phyloP scores from a whole-genome alignment of 805 yeast genomes.

The Yarrowia deformans region DNA sequence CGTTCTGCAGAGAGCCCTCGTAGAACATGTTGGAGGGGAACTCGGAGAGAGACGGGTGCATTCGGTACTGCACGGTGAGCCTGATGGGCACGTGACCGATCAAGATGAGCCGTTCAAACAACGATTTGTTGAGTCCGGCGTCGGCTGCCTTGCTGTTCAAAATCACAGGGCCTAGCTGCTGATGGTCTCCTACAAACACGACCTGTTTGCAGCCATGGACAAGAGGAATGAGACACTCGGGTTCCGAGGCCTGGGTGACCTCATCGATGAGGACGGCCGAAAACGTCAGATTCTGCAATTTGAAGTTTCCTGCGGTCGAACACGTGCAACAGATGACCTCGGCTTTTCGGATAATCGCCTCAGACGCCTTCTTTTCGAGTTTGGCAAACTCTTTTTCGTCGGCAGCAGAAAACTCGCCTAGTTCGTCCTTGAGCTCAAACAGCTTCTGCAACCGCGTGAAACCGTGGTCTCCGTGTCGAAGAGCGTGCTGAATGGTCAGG shows the following conservation, averaged over 20 bases:
- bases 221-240: constrained; percentile 87
- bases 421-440: constrained; percentile 63
- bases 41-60: constrained; percentile 88
- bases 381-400: constrained; percentile 59
- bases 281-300: constrained; percentile 65
- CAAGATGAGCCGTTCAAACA: constrained; percentile 83
- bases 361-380: constrained; percentile 59
- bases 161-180: constrained; percentile 93
- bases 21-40: constrained; percentile 91
- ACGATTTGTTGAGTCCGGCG: constrained; percentile 85
- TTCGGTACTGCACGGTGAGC: constrained; percentile 91
- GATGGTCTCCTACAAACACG: constrained; percentile 92
- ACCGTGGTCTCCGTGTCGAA: constrained; percentile 53
- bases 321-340: constrained; percentile 91
- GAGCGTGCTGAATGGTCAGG: constrained; percentile 63
- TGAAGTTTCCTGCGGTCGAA: constrained; percentile 85
- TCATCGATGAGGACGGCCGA: constrained; percentile 88
- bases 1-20: constrained; percentile 90
- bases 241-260: constrained; percentile 93
- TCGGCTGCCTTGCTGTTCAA: constrained; percentile 79
- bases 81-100: constrained; percentile 86
- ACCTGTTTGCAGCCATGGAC: constrained; percentile 90
- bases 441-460: constrained; percentile 62
- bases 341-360: constrained; percentile 58
- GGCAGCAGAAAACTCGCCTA: constrained; percentile 68